These are phyloP conservation scores for Graphilbum sp. DNA, from an alignment of 2,329 filamentous ascomycete species.

Conservation along the genomic window DNA sequence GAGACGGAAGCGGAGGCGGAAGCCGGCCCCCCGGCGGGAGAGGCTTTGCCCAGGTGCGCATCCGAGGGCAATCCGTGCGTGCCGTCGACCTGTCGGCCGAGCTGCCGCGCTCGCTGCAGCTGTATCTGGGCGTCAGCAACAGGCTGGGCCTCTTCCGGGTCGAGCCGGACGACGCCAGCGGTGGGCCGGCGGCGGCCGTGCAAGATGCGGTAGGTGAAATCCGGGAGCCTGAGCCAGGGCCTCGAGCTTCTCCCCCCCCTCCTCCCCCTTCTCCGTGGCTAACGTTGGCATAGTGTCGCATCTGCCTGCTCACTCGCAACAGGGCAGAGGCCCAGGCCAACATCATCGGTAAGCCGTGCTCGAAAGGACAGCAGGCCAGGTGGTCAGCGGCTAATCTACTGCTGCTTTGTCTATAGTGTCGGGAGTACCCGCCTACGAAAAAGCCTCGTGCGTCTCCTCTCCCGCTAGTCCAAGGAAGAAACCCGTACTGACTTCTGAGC, in stretches of 20 bases:
- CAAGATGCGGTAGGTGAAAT: slow-evolving; percentile 55
- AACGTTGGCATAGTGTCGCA: too few species aligned
- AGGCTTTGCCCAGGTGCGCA: slow-evolving; percentile 25
- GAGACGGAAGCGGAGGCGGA: too few species aligned
- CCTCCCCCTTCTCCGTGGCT: too few species aligned
- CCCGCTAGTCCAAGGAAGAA: too few species aligned
- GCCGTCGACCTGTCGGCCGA: slow-evolving; percentile 43
- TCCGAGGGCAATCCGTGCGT: slow-evolving; percentile 43
- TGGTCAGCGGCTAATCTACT: neutral
- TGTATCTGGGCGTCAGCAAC: slow-evolving; percentile 50
- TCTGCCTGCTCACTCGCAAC: slow-evolving; percentile 50
- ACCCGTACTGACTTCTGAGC: too few species aligned
- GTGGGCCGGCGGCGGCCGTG: slow-evolving; percentile 50
- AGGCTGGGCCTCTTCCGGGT: slow-evolving; percentile 53
- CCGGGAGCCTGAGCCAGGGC: too few species aligned
- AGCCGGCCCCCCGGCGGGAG: too few species aligned
- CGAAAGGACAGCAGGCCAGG: neutral
- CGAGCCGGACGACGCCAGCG: slow-evolving; percentile 43
- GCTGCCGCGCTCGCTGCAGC: slow-evolving; percentile 43
- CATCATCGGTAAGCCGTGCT: slow-evolving; percentile 40
- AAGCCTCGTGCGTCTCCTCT: slow-evolving; percentile 31
- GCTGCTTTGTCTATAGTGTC: slow-evolving; percentile 18
- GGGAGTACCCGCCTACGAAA: slow-evolving; percentile 46
- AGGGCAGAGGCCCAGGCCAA: slow-evolving; percentile 53
- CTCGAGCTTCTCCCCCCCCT: too few species aligned